Conservation (phyloP, 106 monocot species). For the Alisma plantagoaquatica region DNA sequence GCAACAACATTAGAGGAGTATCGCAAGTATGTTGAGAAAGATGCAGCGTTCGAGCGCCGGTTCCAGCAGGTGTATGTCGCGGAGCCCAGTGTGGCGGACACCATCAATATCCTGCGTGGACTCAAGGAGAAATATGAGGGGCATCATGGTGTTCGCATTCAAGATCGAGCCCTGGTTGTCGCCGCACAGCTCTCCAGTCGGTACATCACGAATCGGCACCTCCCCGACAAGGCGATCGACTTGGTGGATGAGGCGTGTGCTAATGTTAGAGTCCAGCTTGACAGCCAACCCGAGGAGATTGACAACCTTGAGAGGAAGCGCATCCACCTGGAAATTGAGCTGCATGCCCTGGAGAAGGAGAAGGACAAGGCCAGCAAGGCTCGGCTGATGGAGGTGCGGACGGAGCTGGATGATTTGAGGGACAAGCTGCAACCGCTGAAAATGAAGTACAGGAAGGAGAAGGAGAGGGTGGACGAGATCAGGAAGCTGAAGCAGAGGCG, state of each 20-base stretch:
- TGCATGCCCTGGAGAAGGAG: conserved; percentile 92
- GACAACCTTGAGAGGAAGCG: conserved; percentile 69
- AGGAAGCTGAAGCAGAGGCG: conserved; percentile 46
- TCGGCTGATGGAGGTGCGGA: conserved; percentile 59
- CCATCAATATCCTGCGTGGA: conserved; percentile 50
- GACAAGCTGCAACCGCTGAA: conserved; percentile 73
- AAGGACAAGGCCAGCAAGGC: conserved; percentile 96
- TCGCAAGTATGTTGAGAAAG: conserved; percentile 61
- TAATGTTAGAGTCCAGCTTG: conserved; percentile 77
- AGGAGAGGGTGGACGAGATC: conserved; percentile 83
- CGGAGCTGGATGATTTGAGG: conserved; percentile 65
- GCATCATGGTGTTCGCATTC: conserved; percentile 56
- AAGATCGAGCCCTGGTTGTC: conserved; percentile 55
- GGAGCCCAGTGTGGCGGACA: conserved; percentile 43
- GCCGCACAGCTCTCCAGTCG: conserved; percentile 57
- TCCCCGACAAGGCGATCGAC: conserved; percentile 96
- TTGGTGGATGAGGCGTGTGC: conserved; percentile 96
- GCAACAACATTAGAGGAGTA: conserved; percentile 69
- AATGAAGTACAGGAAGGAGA: conserved; percentile 89
- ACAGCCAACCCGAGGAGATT: conserved; percentile 72
- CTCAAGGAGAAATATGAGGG: conserved; percentile 63
- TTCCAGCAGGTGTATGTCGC: conserved; percentile 61
- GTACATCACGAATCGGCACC: conserved; percentile 60
- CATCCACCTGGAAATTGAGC: conserved; percentile 83
- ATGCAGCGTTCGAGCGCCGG: conserved; percentile 40